Evolutionary conservation across 768 basidiomycete species (phyloP).

Genomic region (Strobilomyces confusus): DNA sequence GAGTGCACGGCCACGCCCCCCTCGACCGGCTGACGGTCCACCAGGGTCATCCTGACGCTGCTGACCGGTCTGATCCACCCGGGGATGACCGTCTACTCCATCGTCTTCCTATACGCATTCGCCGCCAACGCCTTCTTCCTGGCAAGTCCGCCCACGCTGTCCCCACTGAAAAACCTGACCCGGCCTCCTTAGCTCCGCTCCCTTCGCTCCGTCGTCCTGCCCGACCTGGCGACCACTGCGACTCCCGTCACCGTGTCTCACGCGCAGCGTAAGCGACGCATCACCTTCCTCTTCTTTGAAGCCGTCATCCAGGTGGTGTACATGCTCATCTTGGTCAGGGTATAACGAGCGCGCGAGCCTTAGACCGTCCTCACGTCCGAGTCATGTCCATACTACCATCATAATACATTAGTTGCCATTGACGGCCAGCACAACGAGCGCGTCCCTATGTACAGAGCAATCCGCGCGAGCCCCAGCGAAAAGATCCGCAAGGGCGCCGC

Average conservation of each 20-base stretch:
- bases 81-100: too few species aligned
- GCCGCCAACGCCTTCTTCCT: too few species aligned
- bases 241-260: constrained; percentile 62
- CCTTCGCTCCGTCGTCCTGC: constrained; percentile 85
- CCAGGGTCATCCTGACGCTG: constrained; percentile 83
- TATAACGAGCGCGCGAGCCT: constrained; percentile 22
- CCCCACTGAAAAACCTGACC: too few species aligned
- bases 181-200: too few species aligned
- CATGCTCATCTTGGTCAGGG: constrained; percentile 79
- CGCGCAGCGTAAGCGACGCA: constrained; percentile 73
- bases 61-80: too few species aligned
- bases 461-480: too few species aligned
- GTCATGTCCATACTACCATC: neutral
- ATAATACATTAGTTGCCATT: constrained; percentile 3
- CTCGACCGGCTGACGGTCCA: too few species aligned
- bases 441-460: too few species aligned
- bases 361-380: neutral
- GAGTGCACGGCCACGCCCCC: too few species aligned
- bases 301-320: constrained; percentile 80
- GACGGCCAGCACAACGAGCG: neutral
- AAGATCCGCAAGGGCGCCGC: too few species aligned
- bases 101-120: too few species aligned
- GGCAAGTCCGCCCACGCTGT: too few species aligned
- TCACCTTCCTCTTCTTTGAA: constrained; percentile 85
- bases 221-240: constrained; percentile 54